A percentile compares a stretch with the other conserved stretches of the same genome.
These are phyloP conservation scores for Dendrocalamus sinicus DNA, from an alignment of 176 grass and related monocot species.

Conservation along the genomic window DNA sequence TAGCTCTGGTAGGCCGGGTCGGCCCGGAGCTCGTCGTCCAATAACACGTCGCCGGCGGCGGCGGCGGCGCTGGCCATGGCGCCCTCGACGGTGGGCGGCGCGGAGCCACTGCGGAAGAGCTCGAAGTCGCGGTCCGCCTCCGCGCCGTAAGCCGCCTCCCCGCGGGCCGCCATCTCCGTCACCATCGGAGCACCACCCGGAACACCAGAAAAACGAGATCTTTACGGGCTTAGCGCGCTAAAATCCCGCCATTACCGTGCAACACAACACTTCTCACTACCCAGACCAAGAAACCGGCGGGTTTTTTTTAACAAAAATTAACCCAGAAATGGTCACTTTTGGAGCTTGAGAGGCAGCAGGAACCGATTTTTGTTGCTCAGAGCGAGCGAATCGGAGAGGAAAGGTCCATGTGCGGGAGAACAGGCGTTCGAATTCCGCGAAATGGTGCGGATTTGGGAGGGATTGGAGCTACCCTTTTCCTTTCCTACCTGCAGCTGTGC, in stretches of 20 bases:
- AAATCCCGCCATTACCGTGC: slow-evolving; percentile 43
- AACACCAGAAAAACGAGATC: slow-evolving; percentile 38
- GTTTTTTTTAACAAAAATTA: neutral
- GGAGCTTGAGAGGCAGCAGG: neutral
- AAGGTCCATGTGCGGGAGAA: neutral
- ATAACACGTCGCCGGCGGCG: slow-evolving; percentile 35
- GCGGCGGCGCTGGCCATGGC: slow-evolving; percentile 43
- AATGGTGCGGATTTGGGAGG: slow-evolving; percentile 45
- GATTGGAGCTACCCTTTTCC: slow-evolving; percentile 24
- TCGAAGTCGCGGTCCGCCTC: slow-evolving; percentile 65
- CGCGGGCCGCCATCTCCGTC: slow-evolving; percentile 66
- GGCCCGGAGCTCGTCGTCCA: slow-evolving; percentile 65
- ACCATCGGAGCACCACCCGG: slow-evolving; percentile 42
- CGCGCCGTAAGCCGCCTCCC: slow-evolving; percentile 38
- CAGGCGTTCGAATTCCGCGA: neutral
- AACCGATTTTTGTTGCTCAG: slow-evolving; percentile 6
- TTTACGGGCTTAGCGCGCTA: neutral
- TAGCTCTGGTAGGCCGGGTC: slow-evolving; percentile 73
- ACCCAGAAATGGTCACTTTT: neutral
- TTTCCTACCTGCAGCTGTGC: neutral
- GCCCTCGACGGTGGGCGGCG: slow-evolving; percentile 72
- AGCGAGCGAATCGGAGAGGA: slow-evolving; percentile 29
- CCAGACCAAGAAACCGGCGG: neutral
- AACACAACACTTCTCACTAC: neutral
- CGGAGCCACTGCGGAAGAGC: slow-evolving; percentile 77